Evolutionary conservation across 306 rosid species (phyloP), one percentile per base, ranked within the genome.

Genomic region (Lablab purpureus): DNA sequence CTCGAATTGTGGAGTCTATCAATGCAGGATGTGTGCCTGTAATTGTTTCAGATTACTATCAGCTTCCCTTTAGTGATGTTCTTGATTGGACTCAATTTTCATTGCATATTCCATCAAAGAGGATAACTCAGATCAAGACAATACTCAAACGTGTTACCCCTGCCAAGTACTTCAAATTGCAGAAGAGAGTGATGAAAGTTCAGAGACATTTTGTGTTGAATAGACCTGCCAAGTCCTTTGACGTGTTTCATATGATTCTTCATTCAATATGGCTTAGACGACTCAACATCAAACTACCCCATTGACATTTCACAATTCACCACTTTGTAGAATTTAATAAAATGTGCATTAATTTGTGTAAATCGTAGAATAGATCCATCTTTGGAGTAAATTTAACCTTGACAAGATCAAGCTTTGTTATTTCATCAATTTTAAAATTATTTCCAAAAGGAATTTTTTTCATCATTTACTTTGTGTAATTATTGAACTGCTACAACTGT

Each of bases 191-290:
- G 75, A 17, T 54, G n/a, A 64, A 87, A 36, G 93, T 91, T 54
- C 88, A 76, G 19, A 87, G 77, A 30, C 98, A 93, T 80, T 91
- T 93, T 62, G 73, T 52, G 80, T 0, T 89, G 34, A 82, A 91
- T 74, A 82, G 89, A 27, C 94, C 94, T 0, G 87, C 94, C 0
- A 78, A 91, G 47, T 80, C 91, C 0, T 89, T 82, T 75, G 94
- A 93, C 68, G 87, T 82, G 76, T 15, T 89, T 6, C 89, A 91
- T 28, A 91, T 89, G 98, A 83, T 93, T 74, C 94, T 91, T 71
- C 98, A 93, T 73, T 93, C 94, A 0, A 56, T 93, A 4, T 91
- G 98, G 98, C 83, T 93, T 7, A 87, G 97, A 56, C 86, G 97
- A 45, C 91, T 93, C 7, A 82, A 93, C 54, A 10, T 88, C 30